A percentile compares a stretch with the other conserved stretches of the same genome.
These are phyloP conservation scores for Penicillium arizonense DNA, from an alignment of 495 filamentous ascomycete genomes.

Conservation along the genomic window DNA sequence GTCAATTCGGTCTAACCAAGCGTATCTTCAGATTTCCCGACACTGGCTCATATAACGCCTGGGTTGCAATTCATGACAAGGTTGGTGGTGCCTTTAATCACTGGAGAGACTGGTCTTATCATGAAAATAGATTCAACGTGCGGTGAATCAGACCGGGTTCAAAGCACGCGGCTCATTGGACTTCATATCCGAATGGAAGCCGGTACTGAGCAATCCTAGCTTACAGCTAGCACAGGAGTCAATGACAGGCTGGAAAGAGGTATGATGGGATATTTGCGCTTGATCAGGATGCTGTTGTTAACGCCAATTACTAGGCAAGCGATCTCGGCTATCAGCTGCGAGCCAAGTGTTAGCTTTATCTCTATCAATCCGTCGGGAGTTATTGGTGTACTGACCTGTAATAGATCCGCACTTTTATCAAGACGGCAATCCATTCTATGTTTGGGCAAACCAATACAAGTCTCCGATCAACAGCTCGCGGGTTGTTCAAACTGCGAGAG, in stretches of 20 bases:
- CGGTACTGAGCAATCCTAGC: slow-evolving; percentile 46
- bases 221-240: slow-evolving; percentile 51
- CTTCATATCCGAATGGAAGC: slow-evolving; percentile 53
- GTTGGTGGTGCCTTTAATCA: slow-evolving; percentile 17
- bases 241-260: slow-evolving; percentile 56
- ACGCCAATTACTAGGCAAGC: slow-evolving; percentile 2
- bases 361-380: background rate
- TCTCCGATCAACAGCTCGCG: slow-evolving; percentile 39
- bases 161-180: slow-evolving; percentile 37
- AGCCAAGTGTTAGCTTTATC: slow-evolving; percentile 15
- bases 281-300: slow-evolving; percentile 9
- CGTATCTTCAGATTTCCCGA: slow-evolving; percentile 38
- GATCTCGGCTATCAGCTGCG: slow-evolving; percentile 21
- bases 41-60: slow-evolving; percentile 50
- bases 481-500: slow-evolving; percentile 42
- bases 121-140: slow-evolving; percentile 35
- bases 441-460: slow-evolving; percentile 59
- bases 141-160: slow-evolving; percentile 29
- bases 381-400: slow-evolving; percentile 1
- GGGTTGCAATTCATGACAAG: slow-evolving; percentile 45
- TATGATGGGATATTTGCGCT: slow-evolving; percentile 17
- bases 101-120: too few species aligned
- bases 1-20: background rate
- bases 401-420: slow-evolving; percentile 54
- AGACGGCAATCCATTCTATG: slow-evolving; percentile 50